Evolutionary conservation across 495 filamentous ascomycete species (phyloP).

Genomic region (Lophium mytilinum): DNA sequence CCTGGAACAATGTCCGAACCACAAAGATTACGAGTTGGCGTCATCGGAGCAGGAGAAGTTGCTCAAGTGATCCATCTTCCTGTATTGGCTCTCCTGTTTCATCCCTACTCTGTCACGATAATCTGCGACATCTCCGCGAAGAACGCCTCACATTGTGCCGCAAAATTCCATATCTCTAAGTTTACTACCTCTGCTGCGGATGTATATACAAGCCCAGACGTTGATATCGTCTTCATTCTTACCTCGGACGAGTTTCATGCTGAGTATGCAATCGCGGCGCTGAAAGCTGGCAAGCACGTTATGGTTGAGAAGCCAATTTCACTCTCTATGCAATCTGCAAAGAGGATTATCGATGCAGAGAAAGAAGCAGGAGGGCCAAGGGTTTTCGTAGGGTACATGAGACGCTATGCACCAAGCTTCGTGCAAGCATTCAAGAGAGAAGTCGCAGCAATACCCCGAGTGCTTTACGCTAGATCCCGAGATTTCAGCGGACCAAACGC

Average conservation of each 20-base stretch:
- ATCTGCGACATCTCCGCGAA: conserved; percentile 39
- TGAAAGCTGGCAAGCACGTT: conserved; percentile 45
- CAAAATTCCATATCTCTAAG: background rate
- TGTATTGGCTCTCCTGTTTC: conserved; percentile 35
- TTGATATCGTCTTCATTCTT: conserved; percentile 47
- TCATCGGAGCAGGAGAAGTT: conserved; percentile 43
- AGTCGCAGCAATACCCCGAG: conserved; percentile 41
- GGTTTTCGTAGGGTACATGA: conserved; percentile 49
- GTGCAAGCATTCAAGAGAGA: conserved; percentile 38
- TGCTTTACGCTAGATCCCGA: conserved; percentile 5
- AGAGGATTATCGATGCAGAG: conserved; percentile 40
- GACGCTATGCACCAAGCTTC: conserved; percentile 47
- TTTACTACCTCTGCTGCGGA: conserved; percentile 22
- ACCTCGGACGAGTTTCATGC: conserved; percentile 46
- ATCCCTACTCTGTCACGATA: conserved; percentile 34
- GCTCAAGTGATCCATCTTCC: conserved; percentile 46
- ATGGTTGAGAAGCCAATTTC: conserved; percentile 50
- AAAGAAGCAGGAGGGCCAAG: conserved; percentile 25
- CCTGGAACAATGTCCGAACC: background rate
- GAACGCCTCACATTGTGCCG: conserved; percentile 28
- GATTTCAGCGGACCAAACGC: conserved; percentile 44
- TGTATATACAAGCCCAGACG: conserved; percentile 28
- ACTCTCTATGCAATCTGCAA: conserved; percentile 35
- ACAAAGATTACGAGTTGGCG: conserved; percentile 32
- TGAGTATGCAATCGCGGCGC: conserved; percentile 40